Conservation (phyloP, 73 alveolate species). For the Stentor roeselii region DNA sequence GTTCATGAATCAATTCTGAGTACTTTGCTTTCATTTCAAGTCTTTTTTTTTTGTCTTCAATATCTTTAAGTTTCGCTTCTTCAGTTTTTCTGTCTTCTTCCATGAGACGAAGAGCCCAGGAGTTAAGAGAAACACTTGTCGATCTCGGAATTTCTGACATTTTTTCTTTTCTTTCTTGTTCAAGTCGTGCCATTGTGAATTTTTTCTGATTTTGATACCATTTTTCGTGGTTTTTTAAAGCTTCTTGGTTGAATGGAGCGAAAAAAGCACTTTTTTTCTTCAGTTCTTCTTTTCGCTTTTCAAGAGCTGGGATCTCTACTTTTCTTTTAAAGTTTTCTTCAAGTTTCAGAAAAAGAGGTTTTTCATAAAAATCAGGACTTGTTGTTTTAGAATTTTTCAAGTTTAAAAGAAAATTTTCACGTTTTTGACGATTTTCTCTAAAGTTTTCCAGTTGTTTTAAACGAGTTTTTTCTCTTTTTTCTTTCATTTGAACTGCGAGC, state of each 20-base stretch:
- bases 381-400: neutral
- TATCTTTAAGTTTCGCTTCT: neutral
- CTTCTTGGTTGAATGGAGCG: neutral
- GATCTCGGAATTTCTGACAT: neutral
- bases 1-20: neutral
- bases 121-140: neutral
- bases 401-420: neutral
- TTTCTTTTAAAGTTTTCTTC: slow-evolving; percentile 19
- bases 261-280: neutral
- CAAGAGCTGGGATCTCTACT: neutral
- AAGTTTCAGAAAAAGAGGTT: neutral
- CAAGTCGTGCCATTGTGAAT: too few relatives aligned
- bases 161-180: too few relatives aligned
- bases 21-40: neutral
- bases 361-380: neutral
- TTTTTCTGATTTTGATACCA: too few relatives aligned
- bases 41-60: neutral
- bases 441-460: neutral
- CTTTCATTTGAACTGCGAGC: neutral
- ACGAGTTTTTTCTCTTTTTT: neutral
- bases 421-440: neutral
- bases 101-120: neutral
- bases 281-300: slow-evolving; percentile 5
- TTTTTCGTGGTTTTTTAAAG: neutral
- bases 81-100: neutral